Base-by-base conservation (phyloP, 2,329 filamentous ascomycete species). In the Xylariaceae sp. region DNA sequence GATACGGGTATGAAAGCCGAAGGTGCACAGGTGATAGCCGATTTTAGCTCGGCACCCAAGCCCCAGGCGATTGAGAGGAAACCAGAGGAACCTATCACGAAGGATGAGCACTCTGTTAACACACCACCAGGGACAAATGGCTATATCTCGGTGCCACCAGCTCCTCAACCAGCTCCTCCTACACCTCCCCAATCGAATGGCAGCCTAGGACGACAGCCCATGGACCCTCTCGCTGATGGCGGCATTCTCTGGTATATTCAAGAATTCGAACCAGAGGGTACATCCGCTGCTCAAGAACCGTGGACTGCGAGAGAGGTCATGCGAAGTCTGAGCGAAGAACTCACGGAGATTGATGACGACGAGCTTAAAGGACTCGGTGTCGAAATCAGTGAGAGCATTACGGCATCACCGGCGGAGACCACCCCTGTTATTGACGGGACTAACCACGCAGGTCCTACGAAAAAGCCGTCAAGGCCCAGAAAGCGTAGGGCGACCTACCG, bases 261-360 rank as follows among this genome's bases (percentile, higher is more conserved):
- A 65, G 80, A 83, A 8, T 95, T 95, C 67, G 83, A 94, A 48
- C 87, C 88, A 1, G 51, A 83, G 49, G 92, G 91, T 53, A 95
- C 90, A 0, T 92, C 87, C 0, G 82, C 92, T 9, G 77, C 88
- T 51, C 86, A 87, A 60, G 88, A 92, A 70, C 79, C 84, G 49
- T 89, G 85, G 77, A 84, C 81, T 0, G 88, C 86, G 1, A 80
- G 85, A 32, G 87, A 92, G 51, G 83, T 87, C 0, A 72, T 77
- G 34, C 74, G 80, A 26, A 76, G 74, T 62, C 84, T 92, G 70
- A 95, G 89, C 64, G 92, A 96, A 70, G 89, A 92, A 62, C 78
- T 96, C 19, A 95, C 88, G 53, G 92, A 96, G 67, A 84, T 96
- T 68, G 92, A 95, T 63, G 92, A 96, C 60, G 91, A 95, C 48